phyloP scores from a whole-genome alignment of 2,329 filamentous ascomycete genomes.

The Colletotrichum lupini region DNA sequence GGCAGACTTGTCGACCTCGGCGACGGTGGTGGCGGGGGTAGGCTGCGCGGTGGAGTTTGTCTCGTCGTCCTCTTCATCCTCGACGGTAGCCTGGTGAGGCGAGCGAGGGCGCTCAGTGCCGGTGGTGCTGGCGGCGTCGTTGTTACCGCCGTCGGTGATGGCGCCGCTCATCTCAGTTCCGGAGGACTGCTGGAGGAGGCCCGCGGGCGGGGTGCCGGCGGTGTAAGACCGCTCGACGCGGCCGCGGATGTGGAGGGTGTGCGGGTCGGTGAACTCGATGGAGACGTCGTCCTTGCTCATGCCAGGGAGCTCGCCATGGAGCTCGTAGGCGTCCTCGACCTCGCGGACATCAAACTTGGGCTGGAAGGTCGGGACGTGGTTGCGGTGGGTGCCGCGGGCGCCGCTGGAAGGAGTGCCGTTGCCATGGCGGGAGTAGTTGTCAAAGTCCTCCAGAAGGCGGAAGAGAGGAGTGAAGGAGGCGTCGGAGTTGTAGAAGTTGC shows the following conservation, averaged over 20 bases:
- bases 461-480: constrained; percentile 70
- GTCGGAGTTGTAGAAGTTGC: constrained; percentile 60
- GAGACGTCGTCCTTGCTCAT: constrained; percentile 78
- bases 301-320: constrained; percentile 84
- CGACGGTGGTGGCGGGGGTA: constrained; percentile 42
- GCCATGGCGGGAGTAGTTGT: constrained; percentile 62
- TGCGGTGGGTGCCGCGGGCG: constrained; percentile 38
- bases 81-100: constrained; percentile 70
- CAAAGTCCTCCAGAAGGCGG: constrained; percentile 73
- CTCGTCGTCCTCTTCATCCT: constrained; percentile 62
- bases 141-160: constrained; percentile 52
- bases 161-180: constrained; percentile 48
- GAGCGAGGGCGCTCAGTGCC: constrained; percentile 20
- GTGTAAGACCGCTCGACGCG: constrained; percentile 73
- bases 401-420: constrained; percentile 36
- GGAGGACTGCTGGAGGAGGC: constrained; percentile 54
- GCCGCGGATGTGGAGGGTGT: constrained; percentile 78
- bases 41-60: constrained; percentile 38
- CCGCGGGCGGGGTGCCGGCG: constrained; percentile 62
- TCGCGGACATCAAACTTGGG: constrained; percentile 85
- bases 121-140: neutral
- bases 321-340: constrained; percentile 74
- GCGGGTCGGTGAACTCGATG: constrained; percentile 82
- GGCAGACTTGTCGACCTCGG: constrained; percentile 47
- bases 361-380: constrained; percentile 67